A percentile compares a stretch with the other conserved stretches of the same genome.
phyloP scores from a whole-genome alignment of 805 yeast genomes.

The Starmera dryadoides region DNA sequence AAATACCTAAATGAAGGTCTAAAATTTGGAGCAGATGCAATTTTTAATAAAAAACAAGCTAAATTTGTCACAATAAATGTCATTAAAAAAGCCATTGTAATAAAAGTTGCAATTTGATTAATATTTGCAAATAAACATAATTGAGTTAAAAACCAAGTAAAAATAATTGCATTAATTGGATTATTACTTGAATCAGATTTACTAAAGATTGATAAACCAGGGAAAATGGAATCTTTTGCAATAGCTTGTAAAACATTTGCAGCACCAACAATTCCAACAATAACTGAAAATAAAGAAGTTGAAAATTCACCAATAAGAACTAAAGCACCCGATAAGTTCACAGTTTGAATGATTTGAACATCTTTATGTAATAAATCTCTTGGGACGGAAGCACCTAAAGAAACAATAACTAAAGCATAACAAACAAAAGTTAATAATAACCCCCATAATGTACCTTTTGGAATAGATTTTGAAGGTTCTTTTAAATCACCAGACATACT shows the following conservation, averaged over 20 bases:
- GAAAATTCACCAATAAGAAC: constrained; percentile 87
- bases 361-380: constrained; percentile 70
- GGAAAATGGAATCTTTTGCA: constrained; percentile 82
- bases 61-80: constrained; percentile 91
- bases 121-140: constrained; percentile 82
- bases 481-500: constrained; percentile 94
- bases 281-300: constrained; percentile 85
- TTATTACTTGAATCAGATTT: constrained; percentile 39
- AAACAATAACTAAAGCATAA: constrained; percentile 72
- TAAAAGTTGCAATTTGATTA: constrained; percentile 88
- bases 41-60: constrained; percentile 82
- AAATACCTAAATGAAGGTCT: constrained; percentile 92
- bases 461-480: constrained; percentile 84
- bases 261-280: constrained; percentile 95
- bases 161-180: constrained; percentile 57
- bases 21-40: constrained; percentile 97
- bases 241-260: constrained; percentile 88
- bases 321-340: constrained; percentile 58
- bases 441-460: constrained; percentile 90
- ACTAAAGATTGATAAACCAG: constrained; percentile 62
- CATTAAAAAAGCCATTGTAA: constrained; percentile 96
- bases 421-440: constrained; percentile 66
- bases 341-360: constrained; percentile 79
- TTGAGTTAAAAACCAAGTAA: constrained; percentile 82
- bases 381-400: constrained; percentile 77